Conservation (phyloP, 257 asterid species). For the Linderniella brevidens region DNA sequence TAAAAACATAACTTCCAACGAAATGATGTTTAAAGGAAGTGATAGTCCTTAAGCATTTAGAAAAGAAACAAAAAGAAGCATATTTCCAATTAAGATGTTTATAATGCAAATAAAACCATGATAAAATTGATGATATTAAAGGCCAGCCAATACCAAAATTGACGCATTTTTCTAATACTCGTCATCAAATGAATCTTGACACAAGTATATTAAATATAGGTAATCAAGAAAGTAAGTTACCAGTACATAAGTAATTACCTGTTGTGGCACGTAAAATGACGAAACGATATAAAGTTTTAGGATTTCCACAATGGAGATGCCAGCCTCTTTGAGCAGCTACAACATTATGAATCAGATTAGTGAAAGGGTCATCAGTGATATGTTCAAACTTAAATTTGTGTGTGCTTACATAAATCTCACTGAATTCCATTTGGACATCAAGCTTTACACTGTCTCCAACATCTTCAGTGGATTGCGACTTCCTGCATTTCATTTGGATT, state of each 20-base stretch:
- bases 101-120: no score
- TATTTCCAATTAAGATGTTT: no score
- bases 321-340: constrained; percentile 77
- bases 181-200: no score
- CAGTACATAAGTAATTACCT: constrained; percentile 21
- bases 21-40: no score
- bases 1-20: no score
- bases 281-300: constrained; percentile 69
- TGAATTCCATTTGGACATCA: constrained; percentile 72
- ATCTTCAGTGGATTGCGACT: constrained; percentile 60
- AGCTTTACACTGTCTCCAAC: constrained; percentile 60
- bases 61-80: no score
- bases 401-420: constrained; percentile 79
- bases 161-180: no score
- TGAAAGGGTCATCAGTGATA: constrained; percentile 9
- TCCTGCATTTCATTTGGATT: constrained; percentile 59
- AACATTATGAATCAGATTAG: constrained; percentile 22
- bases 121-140: no score
- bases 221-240: no score
- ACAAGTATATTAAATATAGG: no score
- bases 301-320: constrained; percentile 78
- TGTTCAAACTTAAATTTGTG: constrained; percentile 10
- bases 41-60: no score
- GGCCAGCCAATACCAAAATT: no score
- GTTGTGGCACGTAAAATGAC: constrained; percentile 57